Evolutionary conservation across 257 asterid genomes (phyloP).

Genomic region (Gardenia jasminoides): DNA sequence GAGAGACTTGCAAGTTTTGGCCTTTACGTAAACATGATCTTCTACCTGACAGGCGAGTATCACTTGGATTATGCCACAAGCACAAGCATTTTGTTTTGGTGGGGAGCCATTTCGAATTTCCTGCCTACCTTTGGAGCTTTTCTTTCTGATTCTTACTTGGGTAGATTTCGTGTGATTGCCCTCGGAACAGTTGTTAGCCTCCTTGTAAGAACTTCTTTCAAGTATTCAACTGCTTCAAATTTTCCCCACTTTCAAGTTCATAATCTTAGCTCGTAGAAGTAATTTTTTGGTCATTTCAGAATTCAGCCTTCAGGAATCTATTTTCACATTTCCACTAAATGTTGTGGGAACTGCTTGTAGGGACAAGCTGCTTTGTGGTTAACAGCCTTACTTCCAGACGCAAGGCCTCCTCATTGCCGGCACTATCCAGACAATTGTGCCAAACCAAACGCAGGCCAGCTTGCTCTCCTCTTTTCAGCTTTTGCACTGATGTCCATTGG

Average conservation of each 20-base stretch:
- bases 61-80: conserved; percentile 49
- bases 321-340: background rate
- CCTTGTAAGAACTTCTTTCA: conserved; percentile 30
- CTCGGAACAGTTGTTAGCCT: conserved; percentile 42
- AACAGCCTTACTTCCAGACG: conserved; percentile 46
- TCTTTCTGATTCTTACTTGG: conserved; percentile 72
- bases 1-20: conserved; percentile 75
- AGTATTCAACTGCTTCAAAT: no score
- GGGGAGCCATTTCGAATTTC: conserved; percentile 64
- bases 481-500: conserved; percentile 63
- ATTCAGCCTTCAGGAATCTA: background rate
- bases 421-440: conserved; percentile 34
- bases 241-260: no score
- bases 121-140: conserved; percentile 77
- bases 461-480: conserved; percentile 45
- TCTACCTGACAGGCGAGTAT: conserved; percentile 48
- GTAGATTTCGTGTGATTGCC: conserved; percentile 60
- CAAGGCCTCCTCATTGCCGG: conserved; percentile 44
- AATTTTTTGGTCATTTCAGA: background rate
- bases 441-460: conserved; percentile 45
- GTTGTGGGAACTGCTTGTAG: conserved; percentile 21
- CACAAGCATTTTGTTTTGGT: conserved; percentile 43
- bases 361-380: conserved; percentile 50
- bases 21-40: conserved; percentile 55
- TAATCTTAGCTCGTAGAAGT: no score